These are phyloP conservation scores for Hyaloscypha hepaticicola DNA, from an alignment of 495 filamentous ascomycete genomes.

Conservation along the genomic window DNA sequence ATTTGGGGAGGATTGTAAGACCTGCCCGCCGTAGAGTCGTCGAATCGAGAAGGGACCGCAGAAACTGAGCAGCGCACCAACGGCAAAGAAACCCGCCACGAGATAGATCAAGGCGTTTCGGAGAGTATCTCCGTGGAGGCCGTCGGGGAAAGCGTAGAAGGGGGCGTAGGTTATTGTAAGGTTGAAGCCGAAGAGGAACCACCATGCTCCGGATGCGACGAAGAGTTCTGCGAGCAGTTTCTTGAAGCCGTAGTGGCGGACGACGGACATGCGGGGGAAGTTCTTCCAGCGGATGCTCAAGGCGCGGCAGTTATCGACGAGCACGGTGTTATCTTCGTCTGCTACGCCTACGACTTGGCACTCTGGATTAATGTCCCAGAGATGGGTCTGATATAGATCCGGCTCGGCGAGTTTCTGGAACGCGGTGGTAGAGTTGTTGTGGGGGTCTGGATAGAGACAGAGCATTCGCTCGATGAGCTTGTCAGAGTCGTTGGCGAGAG, in stretches of 20 bases:
- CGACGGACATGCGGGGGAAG: conserved; percentile 18
- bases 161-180: background rate
- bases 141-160: background rate
- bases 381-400: conserved; percentile 20
- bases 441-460: conserved; percentile 36
- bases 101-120: background rate
- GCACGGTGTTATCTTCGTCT: conserved; percentile 35
- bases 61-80: conserved; percentile 22
- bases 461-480: conserved; percentile 44
- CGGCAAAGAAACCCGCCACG: conserved; percentile 7
- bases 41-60: conserved; percentile 15
- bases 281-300: conserved; percentile 30
- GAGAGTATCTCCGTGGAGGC: background rate
- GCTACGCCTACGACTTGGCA: conserved; percentile 38
- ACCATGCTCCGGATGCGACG: conserved; percentile 12
- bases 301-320: conserved; percentile 40
- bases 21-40: conserved; percentile 24
- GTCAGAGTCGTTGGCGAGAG: conserved; percentile 45
- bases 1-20: conserved; percentile 17
- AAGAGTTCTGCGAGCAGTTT: conserved; percentile 15
- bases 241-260: conserved; percentile 6
- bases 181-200: conserved; percentile 23
- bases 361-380: conserved; percentile 47
- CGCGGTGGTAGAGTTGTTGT: background rate
- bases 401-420: background rate